A percentile compares a stretch with the other conserved stretches of the same genome.
phyloP scores from a whole-genome alignment of 495 filamentous ascomycete species.

The Trypethelium eluteriae region DNA sequence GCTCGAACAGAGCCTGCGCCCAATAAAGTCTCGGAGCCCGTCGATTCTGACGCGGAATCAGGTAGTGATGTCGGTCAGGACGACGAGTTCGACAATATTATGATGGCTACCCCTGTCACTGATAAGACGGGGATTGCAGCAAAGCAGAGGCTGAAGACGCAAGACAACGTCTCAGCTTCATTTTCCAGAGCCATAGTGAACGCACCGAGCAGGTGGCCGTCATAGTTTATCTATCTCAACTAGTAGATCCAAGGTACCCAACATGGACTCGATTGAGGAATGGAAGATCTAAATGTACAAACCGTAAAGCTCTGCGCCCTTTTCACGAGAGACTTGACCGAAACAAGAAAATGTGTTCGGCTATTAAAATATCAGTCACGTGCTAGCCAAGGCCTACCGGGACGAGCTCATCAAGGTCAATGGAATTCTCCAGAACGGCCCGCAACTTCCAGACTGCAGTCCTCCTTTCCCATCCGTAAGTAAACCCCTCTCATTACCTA shows the following conservation, averaged over 20 bases:
- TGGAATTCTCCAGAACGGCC: conserved; percentile 11
- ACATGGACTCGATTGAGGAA: no score
- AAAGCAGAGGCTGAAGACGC: conserved; percentile 42
- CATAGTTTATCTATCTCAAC: conserved; percentile 12
- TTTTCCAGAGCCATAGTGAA: conserved; percentile 56
- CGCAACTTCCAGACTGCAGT: conserved; percentile 8
- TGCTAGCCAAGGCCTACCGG: no score
- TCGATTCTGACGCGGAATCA: conserved; percentile 66
- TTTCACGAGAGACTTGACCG: no score
- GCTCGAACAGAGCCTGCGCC: conserved; percentile 26
- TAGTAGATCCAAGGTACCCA: no score
- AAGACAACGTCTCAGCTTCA: conserved; percentile 46
- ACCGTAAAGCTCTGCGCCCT: no score
- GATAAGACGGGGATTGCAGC: conserved; percentile 69
- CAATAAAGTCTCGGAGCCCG: conserved; percentile 14
- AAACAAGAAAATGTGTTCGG: no score
- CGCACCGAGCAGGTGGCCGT: conserved; percentile 57
- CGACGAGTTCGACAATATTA: conserved; percentile 75
- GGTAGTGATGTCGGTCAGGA: conserved; percentile 30
- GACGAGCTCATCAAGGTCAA: not conserved
- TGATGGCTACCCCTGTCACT: conserved; percentile 76
- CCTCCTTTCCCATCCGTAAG: not conserved
- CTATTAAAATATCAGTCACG: no score
- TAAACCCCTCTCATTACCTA: not conserved
- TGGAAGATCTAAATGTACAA: no score